A percentile compares a stretch with the other conserved stretches of the same genome.
Conservation (phyloP, 1,284 basidiomycete species). For the Grifola frondosa region DNA sequence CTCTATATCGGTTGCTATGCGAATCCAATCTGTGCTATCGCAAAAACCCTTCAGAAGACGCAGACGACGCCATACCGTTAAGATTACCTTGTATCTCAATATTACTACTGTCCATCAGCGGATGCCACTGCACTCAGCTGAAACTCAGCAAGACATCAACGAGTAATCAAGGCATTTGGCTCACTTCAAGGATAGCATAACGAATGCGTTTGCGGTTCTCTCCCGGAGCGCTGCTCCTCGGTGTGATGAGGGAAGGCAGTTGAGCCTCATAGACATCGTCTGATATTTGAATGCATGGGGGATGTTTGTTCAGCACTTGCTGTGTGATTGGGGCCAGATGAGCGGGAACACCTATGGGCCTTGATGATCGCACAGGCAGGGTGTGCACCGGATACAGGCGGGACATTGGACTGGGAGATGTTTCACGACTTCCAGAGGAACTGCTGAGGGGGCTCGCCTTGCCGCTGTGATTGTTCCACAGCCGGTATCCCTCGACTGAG, state of each 20-base stretch:
- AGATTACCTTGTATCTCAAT: slow-evolving; percentile 69
- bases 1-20: slow-evolving; percentile 88
- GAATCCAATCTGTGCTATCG: slow-evolving; percentile 73
- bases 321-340: slow-evolving; percentile 35
- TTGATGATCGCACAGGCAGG: slow-evolving; percentile 68
- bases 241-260: slow-evolving; percentile 75
- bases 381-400: slow-evolving; percentile 51
- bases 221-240: slow-evolving; percentile 62
- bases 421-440: slow-evolving; percentile 27
- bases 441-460: slow-evolving; percentile 14
- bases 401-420: slow-evolving; percentile 24
- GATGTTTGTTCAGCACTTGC: slow-evolving; percentile 30
- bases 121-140: slow-evolving; percentile 63
- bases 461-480: slow-evolving; percentile 54
- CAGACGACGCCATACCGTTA: not conserved
- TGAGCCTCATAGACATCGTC: slow-evolving; percentile 68
- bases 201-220: slow-evolving; percentile 69
- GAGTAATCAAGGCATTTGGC: slow-evolving; percentile 16
- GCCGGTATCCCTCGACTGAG: slow-evolving; percentile 71
- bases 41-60: slow-evolving; percentile 17
- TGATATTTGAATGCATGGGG: slow-evolving; percentile 50
- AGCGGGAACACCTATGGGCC: slow-evolving; percentile 55
- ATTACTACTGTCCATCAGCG: slow-evolving; percentile 86
- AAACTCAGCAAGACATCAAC: not conserved
- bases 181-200: slow-evolving; percentile 78